Conservation (phyloP, 306 rosid species). For the Sindora glabra region DNA sequence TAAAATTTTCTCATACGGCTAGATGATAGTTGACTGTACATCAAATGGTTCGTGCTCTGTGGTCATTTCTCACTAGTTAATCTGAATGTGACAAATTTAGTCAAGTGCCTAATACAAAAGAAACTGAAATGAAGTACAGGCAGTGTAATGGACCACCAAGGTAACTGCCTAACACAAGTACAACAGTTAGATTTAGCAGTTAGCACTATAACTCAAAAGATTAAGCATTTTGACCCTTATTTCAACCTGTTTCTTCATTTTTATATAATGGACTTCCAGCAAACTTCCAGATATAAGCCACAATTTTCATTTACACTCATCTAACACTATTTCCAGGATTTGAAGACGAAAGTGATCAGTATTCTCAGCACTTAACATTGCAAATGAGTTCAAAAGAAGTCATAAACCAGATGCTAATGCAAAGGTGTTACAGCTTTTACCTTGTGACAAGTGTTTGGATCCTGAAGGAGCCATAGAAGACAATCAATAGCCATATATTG, state of each 20-base stretch:
- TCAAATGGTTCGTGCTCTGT: no score
- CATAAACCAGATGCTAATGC: background rate
- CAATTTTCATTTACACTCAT: background rate
- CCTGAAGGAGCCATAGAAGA: slow-evolving; percentile 94
- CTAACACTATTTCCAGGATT: background rate
- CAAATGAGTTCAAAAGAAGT: background rate
- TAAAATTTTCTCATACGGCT: no score
- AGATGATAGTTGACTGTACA: no score
- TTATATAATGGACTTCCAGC: background rate
- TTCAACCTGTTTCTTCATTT: background rate
- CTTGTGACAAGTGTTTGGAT: slow-evolving; percentile 80
- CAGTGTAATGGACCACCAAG: background rate
- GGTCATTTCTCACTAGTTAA: no score
- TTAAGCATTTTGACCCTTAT: no score
- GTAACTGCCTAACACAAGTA: no score
- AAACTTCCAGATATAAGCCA: background rate
- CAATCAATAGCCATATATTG: slow-evolving; percentile 98
- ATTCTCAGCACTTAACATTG: background rate
- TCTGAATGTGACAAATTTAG: no score
- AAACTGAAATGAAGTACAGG: background rate
- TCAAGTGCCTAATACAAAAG: background rate
- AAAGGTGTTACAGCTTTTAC: slow-evolving; percentile 27
- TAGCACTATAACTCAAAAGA: no score
- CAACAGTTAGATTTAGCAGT: no score
- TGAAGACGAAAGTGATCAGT: background rate